Percentiles rank a stretch among this genome's conserved stretches.
phyloP scores from a whole-genome alignment of 441 rosid species.

The Cnidoscolus chayamansa region DNA sequence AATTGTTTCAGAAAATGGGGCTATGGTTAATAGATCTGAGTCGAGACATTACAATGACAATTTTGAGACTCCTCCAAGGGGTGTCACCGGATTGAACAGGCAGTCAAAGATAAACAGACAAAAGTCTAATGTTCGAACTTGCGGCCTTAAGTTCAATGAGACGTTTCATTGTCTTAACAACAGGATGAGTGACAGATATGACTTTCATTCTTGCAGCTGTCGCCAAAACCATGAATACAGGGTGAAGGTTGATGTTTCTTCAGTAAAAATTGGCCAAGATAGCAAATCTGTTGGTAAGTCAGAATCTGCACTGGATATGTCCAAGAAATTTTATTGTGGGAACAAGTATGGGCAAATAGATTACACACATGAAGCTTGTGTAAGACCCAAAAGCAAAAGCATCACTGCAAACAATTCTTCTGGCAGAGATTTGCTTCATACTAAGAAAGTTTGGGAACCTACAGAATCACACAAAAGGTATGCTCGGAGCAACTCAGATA shows the following conservation, averaged over 20 bases:
- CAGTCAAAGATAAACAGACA: conserved; percentile 43
- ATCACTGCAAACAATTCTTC: conserved; percentile 33
- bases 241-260: conserved; percentile 52
- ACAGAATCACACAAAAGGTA: conserved; percentile 58
- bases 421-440: conserved; percentile 37
- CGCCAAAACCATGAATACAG: conserved; percentile 54
- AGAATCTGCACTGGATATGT: conserved; percentile 47
- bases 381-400: conserved; percentile 56
- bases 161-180: conserved; percentile 49
- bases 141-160: conserved; percentile 53
- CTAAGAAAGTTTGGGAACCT: conserved; percentile 75
- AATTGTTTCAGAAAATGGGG: conserved; percentile 48
- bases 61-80: conserved; percentile 55
- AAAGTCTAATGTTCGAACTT: conserved; percentile 49
- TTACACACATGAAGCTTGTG: conserved; percentile 45
- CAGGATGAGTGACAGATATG: conserved; percentile 55
- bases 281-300: conserved; percentile 47
- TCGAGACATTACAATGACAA: conserved; percentile 53
- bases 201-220: conserved; percentile 63
- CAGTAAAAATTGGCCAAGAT: conserved; percentile 49
- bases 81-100: conserved; percentile 47
- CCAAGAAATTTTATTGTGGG: conserved; percentile 56
- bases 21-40: conserved; percentile 45
- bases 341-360: conserved; percentile 56
- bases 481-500: conserved; percentile 54